Evolutionary conservation across 2,329 filamentous ascomycete species (phyloP).

Genomic region (Westerdykella ornata): DNA sequence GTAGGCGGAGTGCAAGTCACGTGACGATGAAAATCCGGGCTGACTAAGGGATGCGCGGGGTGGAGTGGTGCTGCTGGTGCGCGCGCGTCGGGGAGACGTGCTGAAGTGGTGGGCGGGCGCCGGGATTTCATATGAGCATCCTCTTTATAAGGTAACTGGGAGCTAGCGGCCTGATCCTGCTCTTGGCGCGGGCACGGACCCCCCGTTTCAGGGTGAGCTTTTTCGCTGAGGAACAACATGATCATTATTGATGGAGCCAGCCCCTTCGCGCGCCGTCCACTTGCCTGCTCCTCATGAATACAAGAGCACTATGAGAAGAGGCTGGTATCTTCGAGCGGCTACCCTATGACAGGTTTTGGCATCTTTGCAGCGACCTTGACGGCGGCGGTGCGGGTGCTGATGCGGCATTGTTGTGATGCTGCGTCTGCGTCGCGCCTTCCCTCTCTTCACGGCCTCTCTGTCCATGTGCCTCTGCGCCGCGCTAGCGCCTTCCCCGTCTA

Average conservation of each 20-base stretch:
- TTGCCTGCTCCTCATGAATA: background rate
- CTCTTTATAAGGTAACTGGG: slow-evolving; percentile 20
- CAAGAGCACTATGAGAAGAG: background rate
- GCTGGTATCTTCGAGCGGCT: too few relatives aligned
- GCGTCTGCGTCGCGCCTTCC: slow-evolving; percentile 9
- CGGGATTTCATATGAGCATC: slow-evolving; percentile 24
- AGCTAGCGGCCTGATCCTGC: slow-evolving; percentile 14
- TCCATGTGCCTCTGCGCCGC: slow-evolving; percentile 13
- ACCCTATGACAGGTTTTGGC: background rate
- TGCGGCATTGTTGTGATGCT: background rate
- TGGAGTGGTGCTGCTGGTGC: slow-evolving; percentile 8
- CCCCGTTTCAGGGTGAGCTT: slow-evolving; percentile 23
- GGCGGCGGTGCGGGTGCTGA: background rate
- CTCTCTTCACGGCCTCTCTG: too few relatives aligned
- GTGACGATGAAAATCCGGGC: background rate
- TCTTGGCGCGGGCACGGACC: slow-evolving; percentile 13
- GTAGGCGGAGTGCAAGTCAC: background rate
- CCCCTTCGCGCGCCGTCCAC: slow-evolving; percentile 8
- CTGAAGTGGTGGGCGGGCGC: slow-evolving; percentile 27
- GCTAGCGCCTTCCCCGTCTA: slow-evolving; percentile 17
- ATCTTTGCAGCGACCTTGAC: background rate
- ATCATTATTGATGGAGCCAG: too few relatives aligned
- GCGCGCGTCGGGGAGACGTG: slow-evolving; percentile 17
- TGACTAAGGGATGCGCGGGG: slow-evolving; percentile 14
- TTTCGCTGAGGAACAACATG: slow-evolving; percentile 14